Base-by-base conservation (phyloP, 768 basidiomycete species). In the Phylloporus sp. region DNA sequence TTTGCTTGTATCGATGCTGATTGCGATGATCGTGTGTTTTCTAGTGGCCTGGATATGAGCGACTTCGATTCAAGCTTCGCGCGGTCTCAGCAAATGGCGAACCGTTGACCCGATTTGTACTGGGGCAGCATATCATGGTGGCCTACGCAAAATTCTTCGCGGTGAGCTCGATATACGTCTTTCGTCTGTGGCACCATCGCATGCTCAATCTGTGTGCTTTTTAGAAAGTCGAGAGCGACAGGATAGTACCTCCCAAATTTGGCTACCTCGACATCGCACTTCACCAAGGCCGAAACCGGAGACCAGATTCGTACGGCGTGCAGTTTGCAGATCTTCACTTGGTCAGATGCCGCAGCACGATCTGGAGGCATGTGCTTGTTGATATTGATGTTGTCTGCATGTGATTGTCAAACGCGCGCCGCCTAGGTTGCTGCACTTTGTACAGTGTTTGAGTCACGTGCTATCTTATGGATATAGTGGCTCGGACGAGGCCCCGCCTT, bases 1-100 rank as follows among this genome's bases (percentile, higher is more conserved):
- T 33, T 18, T n/a, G 22, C 9, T 14, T 21, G 10, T 11, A 10
- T 28, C 27, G 13, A 9, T 17, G 27, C 9, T 23, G 10, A 35
- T 27, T 14, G 38, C n/a, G n/a, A n/a, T n/a, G n/a, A n/a, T n/a
- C n/a, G n/a, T n/a, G n/a, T n/a, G n/a, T n/a, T 27, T 24, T 8
- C 9, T n/a, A 45, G 38, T 50, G 49, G 43, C 43, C 38, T 1
- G 39, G 27, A 11, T 50, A 42, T 31, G 26, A 24, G n/a, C n/a
- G n/a, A 10, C 18, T 44, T 8, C 21, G n/a, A 9, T 31, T 22
- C 8, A 31, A 11, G 18, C 28, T 50, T 24, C 35, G 34, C n/a
- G 32, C 28, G 17, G 29, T 32, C 9, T 21, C n/a, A 3, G 18
- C 9, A 9, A n/a, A 28, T 14, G 44, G 44, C 13, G 31, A 21